Evolutionary conservation across 2,329 filamentous ascomycete genomes (phyloP).

Genomic region (Fulvia fulva): DNA sequence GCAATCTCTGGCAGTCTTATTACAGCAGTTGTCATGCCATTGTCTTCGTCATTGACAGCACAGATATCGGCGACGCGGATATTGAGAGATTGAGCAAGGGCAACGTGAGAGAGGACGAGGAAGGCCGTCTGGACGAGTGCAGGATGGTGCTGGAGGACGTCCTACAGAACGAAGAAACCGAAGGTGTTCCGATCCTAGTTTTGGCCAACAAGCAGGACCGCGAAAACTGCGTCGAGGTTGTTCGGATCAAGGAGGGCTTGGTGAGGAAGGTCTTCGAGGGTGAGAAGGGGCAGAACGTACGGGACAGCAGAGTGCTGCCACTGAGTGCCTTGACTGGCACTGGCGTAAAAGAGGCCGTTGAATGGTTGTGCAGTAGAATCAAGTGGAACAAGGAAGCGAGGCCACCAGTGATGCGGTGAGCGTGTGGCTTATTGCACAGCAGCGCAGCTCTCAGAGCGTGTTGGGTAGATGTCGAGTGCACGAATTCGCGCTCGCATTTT

Average conservation of each 20-base stretch:
- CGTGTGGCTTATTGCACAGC: background rate
- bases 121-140: slow-evolving; percentile 77
- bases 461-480: background rate
- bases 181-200: slow-evolving; percentile 86
- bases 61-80: slow-evolving; percentile 82
- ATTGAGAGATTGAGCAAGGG: slow-evolving; percentile 49
- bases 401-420: slow-evolving; percentile 86
- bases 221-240: slow-evolving; percentile 96
- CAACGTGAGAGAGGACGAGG: slow-evolving; percentile 24
- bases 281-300: slow-evolving; percentile 77
- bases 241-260: slow-evolving; percentile 92
- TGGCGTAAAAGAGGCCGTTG: slow-evolving; percentile 91
- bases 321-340: slow-evolving; percentile 80
- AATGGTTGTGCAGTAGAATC: slow-evolving; percentile 88
- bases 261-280: slow-evolving; percentile 95
- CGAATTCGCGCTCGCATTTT: background rate
- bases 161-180: slow-evolving; percentile 78
- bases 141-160: slow-evolving; percentile 85
- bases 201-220: slow-evolving; percentile 97
- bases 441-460: background rate
- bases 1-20: slow-evolving; percentile 93
- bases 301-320: slow-evolving; percentile 86
- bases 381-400: slow-evolving; percentile 95
- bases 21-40: slow-evolving; percentile 93
- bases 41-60: slow-evolving; percentile 94